Conservation (phyloP, 176 grass and related monocot species). For the Hordeum marinum region DNA sequence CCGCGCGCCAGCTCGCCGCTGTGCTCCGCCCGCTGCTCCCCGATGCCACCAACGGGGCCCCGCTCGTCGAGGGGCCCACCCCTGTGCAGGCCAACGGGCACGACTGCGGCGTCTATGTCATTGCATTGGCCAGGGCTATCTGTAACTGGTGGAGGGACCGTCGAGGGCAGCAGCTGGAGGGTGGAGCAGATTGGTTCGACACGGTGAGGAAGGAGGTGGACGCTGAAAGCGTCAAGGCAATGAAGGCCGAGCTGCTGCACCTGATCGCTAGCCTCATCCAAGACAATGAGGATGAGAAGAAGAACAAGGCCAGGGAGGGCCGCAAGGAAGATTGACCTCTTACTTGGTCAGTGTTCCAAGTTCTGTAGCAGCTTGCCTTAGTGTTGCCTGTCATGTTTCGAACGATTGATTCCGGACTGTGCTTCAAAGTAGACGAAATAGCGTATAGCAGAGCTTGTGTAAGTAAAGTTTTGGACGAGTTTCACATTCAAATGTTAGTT, state of each 20-base stretch:
- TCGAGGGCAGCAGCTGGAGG: not conserved
- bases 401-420: not conserved
- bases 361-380: not conserved
- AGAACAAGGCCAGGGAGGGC: not conserved
- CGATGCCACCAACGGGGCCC: not conserved
- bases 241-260: slow-evolving; percentile 54
- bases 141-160: slow-evolving; percentile 50
- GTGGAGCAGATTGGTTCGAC: slow-evolving; percentile 45
- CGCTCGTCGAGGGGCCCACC: slow-evolving; percentile 58
- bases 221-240: slow-evolving; percentile 28
- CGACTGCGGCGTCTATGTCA: slow-evolving; percentile 75
- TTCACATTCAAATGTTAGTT: not conserved
- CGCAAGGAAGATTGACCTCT: not conserved
- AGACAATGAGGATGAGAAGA: slow-evolving; percentile 9
- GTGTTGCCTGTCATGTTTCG: not conserved
- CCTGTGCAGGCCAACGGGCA: slow-evolving; percentile 63
- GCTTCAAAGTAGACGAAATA: not conserved
- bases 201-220: slow-evolving; percentile 48
- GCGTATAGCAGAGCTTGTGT: not conserved
- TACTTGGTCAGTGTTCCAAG: slow-evolving; percentile 1
- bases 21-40: slow-evolving; percentile 35
- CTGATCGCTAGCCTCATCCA: slow-evolving; percentile 54
- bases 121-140: slow-evolving; percentile 57
- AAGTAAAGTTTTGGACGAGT: not conserved
- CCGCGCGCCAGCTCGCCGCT: slow-evolving; percentile 33